Evolutionary conservation across 768 basidiomycete species (phyloP).

Genomic region (Psilocybe tampanensis): DNA sequence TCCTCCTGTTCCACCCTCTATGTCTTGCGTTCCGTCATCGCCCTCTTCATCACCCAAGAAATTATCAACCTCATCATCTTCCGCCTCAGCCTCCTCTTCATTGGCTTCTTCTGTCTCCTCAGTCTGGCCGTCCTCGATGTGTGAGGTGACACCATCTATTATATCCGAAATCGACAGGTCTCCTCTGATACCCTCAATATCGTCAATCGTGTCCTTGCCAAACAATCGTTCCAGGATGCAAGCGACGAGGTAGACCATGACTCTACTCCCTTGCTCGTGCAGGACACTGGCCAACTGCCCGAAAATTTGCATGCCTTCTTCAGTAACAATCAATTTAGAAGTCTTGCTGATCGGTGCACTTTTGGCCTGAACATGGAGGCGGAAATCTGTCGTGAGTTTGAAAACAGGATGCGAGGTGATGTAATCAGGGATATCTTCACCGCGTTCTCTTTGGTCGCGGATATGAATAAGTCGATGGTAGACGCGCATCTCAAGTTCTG

Average conservation of each 20-base stretch:
- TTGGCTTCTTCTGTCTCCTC: conserved; percentile 13
- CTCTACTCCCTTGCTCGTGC: conserved; percentile 61
- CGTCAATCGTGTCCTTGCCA: conserved; percentile 76
- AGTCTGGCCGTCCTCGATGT: conserved; percentile 26
- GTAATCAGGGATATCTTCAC: conserved; percentile 67
- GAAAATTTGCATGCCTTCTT: conserved; percentile 69
- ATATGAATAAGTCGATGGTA: conserved; percentile 94
- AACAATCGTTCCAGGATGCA: conserved; percentile 90
- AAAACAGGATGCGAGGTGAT: conserved; percentile 78
- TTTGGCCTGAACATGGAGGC: conserved; percentile 75
- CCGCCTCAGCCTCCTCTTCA: conserved; percentile 20
- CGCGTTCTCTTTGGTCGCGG: conserved; percentile 78
- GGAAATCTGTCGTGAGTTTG: conserved; percentile 80
- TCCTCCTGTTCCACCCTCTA: background rate
- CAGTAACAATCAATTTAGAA: conserved; percentile 65
- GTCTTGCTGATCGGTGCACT: conserved; percentile 75
- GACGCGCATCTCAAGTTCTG: conserved; percentile 94
- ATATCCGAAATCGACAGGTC: conserved; percentile 60
- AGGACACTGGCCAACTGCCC: conserved; percentile 61
- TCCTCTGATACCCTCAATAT: conserved; percentile 68
- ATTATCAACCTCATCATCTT: conserved; percentile 24
- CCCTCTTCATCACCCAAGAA: conserved; percentile 10
- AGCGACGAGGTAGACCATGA: conserved; percentile 87
- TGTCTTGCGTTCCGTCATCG: conserved; percentile 8
- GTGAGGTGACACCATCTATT: conserved; percentile 60